Evolutionary conservation across 495 filamentous ascomycete genomes (phyloP), one percentile per base, ranked within the genome.

Genomic region (Aspergillus saccharolyticus): DNA sequence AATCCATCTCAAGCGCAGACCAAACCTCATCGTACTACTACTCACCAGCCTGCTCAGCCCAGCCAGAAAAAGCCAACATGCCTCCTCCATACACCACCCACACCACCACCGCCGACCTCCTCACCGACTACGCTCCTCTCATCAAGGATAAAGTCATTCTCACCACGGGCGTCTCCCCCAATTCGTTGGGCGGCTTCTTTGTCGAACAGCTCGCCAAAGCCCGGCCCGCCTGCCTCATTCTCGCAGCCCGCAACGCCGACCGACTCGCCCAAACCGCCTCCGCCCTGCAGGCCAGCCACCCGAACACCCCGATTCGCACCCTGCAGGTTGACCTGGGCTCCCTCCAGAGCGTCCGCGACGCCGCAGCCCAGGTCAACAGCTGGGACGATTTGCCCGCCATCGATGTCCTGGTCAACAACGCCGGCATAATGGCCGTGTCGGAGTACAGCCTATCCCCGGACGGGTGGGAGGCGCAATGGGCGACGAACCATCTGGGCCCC

Each of bases 391-490:
- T 85, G 54, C 69, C 78, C 54, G 62, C 74, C n/a, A 79, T 89
- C 46, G 83, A 89, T 66, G 80, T 87, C 15, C 61, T 89, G 19
- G 82, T 89, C 66, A 89, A 89, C 72, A 89, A 86, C 65, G 83
- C 85, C n/a, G 86, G 80, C 7, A 75, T 88, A 57, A 88, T 89
- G 85, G 76, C 73, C 8, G 63, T 63, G 44, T 21, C 46, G 10
- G 70, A 61, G 20, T 75, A 63, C 58, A 55, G 53, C 28, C 55
- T 64, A 25, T 75, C 66, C 30, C 66, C 33, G 20, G 75, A 78
- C 18, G 74, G 74, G 0, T 60, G 80, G 42, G 83, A 88, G 63
- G 58, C 64, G 18, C 83, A 87, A 53, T 74, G 87, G 19, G 82
- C 70, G 1, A 72, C 74, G 1, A 83, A 82, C 65, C 77, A 85